Base-by-base conservation (phyloP, 139 green algal species). In the Picochlorum sp. region DNA sequence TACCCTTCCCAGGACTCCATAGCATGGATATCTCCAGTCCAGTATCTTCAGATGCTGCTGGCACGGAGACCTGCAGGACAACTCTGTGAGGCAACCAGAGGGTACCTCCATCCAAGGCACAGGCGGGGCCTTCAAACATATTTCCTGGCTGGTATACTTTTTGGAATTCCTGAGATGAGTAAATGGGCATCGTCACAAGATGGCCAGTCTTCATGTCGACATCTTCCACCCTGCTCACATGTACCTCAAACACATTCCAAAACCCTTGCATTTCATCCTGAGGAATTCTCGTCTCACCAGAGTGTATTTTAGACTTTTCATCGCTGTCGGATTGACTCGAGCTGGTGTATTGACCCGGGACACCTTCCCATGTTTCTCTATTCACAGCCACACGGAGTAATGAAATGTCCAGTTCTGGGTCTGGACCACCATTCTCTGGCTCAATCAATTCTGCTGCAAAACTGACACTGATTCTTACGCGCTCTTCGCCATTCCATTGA, bases 191-290 rank as follows among this genome's bases (percentile, higher is more conserved):
- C 0, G 34, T 49, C 8, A 49, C 52, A 37, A 47, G 68, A 58
- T 69, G 52, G 4, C 69, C 69, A 9, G 69, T 75, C 21, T 38
- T 30, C 41, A 75, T 45, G 62, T 60, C 61, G 2, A 75, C 34
- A 38, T 81, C 75, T n/a, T 71, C 72, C 9, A 81, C 52, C 20
- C 56, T 76, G 13, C 63, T 55, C 13, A 67, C 73, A 30, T 47
- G 57, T 28, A 81, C 30, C 26, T 81, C 75, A 62, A 81, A 81
- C 31, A 80, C 75, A 45, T 81, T 81, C 61, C 63, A 81, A 11
- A 58, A 47, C 7, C 75, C 75, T 14, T 28, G 38, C 21, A 81
- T 26, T 4, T 60, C 16, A 4, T 5, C 23, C 0, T 56, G 6
- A 0, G 50, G 45, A 41, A 77, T 57, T 23, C 52, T 54, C 13